phyloP scores from a whole-genome alignment of 306 rosid genomes.

The Lithocarpus polystachyus region DNA sequence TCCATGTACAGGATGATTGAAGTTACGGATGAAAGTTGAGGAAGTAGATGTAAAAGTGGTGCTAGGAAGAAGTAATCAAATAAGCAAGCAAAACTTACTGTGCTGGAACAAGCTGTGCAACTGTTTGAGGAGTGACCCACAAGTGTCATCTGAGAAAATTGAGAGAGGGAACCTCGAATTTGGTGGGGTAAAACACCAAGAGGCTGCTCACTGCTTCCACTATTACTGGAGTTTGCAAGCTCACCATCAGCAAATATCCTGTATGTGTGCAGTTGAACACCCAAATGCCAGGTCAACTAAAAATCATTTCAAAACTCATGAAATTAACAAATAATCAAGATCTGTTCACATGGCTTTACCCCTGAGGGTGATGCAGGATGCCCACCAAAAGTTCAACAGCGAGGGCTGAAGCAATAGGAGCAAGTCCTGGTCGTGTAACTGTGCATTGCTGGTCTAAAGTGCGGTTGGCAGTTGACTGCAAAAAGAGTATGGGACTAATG shows the following conservation, averaged over 20 bases:
- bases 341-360: slow-evolving; percentile 39
- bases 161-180: slow-evolving; percentile 83
- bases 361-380: slow-evolving; percentile 84
- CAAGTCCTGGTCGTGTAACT: slow-evolving; percentile 94
- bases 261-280: slow-evolving; percentile 28
- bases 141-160: slow-evolving; percentile 89
- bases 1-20: background rate
- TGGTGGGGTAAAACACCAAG: slow-evolving; percentile 97
- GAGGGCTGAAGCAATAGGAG: slow-evolving; percentile 92
- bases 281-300: slow-evolving; percentile 18
- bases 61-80: background rate
- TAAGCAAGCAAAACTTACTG: slow-evolving; percentile 46
- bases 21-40: background rate
- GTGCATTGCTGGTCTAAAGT: slow-evolving; percentile 99
- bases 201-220: slow-evolving; percentile 65
- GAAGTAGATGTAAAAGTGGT: slow-evolving; percentile 4
- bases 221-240: slow-evolving; percentile 30
- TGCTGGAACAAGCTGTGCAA: slow-evolving; percentile 88
- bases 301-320: background rate
- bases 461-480: slow-evolving; percentile 93
- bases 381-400: slow-evolving; percentile 91
- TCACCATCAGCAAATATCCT: slow-evolving; percentile 85
- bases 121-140: slow-evolving; percentile 78
- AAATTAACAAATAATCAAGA: background rate
- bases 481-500: slow-evolving; percentile 25